A percentile compares a stretch with the other conserved stretches of the same genome.
phyloP scores from a whole-genome alignment of 2,329 filamentous ascomycete genomes.

The Aspergillus vadensis region DNA sequence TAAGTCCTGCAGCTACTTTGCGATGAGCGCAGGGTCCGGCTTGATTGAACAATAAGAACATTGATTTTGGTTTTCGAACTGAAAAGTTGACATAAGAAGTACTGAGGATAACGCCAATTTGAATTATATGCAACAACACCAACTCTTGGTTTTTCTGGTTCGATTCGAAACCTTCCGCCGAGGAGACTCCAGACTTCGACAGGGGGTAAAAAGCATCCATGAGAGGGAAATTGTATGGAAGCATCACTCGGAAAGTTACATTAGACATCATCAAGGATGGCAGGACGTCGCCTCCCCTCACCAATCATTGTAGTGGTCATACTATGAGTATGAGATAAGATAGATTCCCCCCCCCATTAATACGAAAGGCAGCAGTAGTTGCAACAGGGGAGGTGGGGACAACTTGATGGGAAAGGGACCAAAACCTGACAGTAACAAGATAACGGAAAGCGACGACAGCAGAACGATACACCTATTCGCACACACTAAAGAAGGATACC shows the following conservation, averaged over 20 bases:
- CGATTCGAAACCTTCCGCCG: neutral
- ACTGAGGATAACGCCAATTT: neutral
- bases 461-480: neutral
- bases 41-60: too few relatives aligned
- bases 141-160: neutral
- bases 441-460: neutral
- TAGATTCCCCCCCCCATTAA: neutral
- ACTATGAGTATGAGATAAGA: neutral
- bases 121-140: neutral
- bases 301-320: neutral
- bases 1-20: neutral
- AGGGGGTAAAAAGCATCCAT: neutral
- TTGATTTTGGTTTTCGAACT: neutral
- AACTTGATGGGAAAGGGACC: slow-evolving; percentile 1
- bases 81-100: neutral
- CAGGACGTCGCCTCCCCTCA: neutral
- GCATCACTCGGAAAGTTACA: slow-evolving; percentile 12
- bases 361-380: neutral
- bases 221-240: neutral
- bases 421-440: neutral
- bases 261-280: slow-evolving; percentile 12
- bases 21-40: neutral
- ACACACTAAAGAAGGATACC: neutral
- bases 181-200: neutral
- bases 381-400: neutral